These are phyloP conservation scores for Astrothelium macrocarpum DNA, from an alignment of 495 filamentous ascomycete genomes.

Conservation along the genomic window DNA sequence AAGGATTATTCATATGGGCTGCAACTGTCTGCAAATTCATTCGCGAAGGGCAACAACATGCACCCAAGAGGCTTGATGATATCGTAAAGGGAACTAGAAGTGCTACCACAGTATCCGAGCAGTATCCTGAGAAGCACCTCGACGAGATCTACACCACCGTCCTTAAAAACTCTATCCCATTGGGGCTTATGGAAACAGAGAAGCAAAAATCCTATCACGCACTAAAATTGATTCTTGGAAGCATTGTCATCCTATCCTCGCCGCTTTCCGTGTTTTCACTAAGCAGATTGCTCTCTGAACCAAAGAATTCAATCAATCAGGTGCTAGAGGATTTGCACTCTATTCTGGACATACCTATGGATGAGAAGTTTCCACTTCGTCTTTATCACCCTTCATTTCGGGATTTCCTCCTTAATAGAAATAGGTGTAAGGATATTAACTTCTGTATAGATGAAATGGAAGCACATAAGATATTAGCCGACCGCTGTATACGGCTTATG, in stretches of 20 bases:
- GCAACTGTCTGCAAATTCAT: background rate
- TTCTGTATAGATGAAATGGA: background rate
- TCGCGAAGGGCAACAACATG: background rate
- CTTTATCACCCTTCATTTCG: background rate
- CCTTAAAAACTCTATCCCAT: background rate
- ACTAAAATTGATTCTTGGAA: background rate
- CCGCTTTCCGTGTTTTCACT: background rate
- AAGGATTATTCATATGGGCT: background rate
- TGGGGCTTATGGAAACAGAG: background rate
- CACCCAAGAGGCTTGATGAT: background rate
- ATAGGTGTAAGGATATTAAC: background rate
- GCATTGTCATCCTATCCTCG: background rate
- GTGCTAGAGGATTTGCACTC: background rate
- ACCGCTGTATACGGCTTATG: background rate
- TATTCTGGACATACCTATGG: background rate
- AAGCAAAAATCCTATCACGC: background rate
- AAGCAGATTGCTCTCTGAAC: background rate
- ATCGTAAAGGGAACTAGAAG: background rate
- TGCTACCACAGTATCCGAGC: background rate
- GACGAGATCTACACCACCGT: background rate
- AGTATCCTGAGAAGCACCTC: background rate
- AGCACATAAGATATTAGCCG: background rate
- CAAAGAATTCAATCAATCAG: background rate
- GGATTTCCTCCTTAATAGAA: background rate
- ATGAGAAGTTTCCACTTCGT: background rate